Evolutionary conservation across 495 filamentous ascomycete species (phyloP).

Genomic region (Amphirosellinia nigrospora): DNA sequence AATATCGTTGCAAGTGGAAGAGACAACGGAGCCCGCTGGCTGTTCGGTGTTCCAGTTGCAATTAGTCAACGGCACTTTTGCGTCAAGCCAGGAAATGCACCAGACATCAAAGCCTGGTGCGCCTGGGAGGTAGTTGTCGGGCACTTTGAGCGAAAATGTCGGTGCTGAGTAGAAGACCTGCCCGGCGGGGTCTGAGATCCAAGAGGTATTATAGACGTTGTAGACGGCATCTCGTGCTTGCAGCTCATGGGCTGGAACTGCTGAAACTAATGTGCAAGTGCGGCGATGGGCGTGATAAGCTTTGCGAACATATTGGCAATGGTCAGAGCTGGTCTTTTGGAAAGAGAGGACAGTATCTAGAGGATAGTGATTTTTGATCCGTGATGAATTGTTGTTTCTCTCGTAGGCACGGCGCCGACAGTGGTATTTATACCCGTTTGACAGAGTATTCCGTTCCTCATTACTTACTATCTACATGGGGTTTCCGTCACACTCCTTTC

Average conservation of each 20-base stretch:
- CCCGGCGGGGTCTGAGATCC: background rate
- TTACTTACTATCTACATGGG: background rate
- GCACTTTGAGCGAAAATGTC: background rate
- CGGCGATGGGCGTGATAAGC: background rate
- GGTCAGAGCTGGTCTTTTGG: background rate
- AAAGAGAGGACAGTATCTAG: background rate
- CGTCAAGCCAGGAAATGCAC: background rate
- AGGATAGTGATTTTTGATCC: background rate
- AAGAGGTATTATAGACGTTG: background rate
- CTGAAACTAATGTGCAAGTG: background rate
- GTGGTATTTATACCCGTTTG: background rate
- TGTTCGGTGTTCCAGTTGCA: background rate
- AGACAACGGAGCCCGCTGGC: background rate
- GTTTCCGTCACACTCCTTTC: background rate
- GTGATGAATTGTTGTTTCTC: background rate
- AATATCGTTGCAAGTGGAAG: background rate
- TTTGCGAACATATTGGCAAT: background rate
- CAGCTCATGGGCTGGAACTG: background rate
- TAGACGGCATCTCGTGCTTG: background rate
- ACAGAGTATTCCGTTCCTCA: background rate
- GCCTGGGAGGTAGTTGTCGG: slow-evolving; percentile 1
- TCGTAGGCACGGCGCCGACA: background rate
- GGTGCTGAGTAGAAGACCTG: background rate
- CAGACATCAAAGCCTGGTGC: background rate
- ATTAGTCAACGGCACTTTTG: background rate